Evolutionary conservation across 2,329 filamentous ascomycete genomes (phyloP).

Genomic region (Pseudocercospora musae): DNA sequence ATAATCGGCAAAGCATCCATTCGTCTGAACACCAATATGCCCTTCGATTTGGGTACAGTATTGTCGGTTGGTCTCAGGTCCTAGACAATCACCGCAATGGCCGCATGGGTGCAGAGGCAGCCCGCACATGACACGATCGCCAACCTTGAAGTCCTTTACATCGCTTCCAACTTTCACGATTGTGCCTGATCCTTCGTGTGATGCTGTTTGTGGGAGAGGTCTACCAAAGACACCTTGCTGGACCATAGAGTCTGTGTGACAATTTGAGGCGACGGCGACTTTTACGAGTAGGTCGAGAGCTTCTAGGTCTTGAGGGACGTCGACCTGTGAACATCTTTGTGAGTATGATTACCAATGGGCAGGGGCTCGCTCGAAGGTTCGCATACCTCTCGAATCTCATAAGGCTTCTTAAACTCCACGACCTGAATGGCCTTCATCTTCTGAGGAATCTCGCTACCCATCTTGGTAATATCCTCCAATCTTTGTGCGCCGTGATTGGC

Average conservation of each 20-base stretch:
- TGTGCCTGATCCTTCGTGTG: slow-evolving; percentile 57
- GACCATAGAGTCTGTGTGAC: slow-evolving; percentile 62
- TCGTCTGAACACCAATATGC: slow-evolving; percentile 48
- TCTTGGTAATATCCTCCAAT: neutral
- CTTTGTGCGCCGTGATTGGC: slow-evolving; percentile 4
- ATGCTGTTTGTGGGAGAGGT: slow-evolving; percentile 52
- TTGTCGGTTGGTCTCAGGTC: slow-evolving; percentile 49
- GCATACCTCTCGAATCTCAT: slow-evolving; percentile 50
- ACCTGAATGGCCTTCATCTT: slow-evolving; percentile 50
- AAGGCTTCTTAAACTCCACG: slow-evolving; percentile 54
- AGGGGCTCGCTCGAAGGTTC: slow-evolving; percentile 28
- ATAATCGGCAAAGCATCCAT: slow-evolving; percentile 60
- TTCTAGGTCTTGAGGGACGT: slow-evolving; percentile 46
- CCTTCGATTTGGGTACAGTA: slow-evolving; percentile 51
- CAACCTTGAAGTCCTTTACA: slow-evolving; percentile 44
- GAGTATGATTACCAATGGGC: neutral
- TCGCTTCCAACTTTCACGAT: slow-evolving; percentile 48
- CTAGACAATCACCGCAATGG: slow-evolving; percentile 51
- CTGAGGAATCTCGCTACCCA: slow-evolving; percentile 35
- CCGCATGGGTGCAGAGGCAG: slow-evolving; percentile 54
- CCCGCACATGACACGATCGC: slow-evolving; percentile 57
- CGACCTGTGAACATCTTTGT: slow-evolving; percentile 33
- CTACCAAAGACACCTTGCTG: slow-evolving; percentile 48
- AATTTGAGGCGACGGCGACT: slow-evolving; percentile 58
- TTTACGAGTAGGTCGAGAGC: slow-evolving; percentile 59